Conservation (phyloP, 305 asterid genomes). For the Plantago rigida region DNA sequence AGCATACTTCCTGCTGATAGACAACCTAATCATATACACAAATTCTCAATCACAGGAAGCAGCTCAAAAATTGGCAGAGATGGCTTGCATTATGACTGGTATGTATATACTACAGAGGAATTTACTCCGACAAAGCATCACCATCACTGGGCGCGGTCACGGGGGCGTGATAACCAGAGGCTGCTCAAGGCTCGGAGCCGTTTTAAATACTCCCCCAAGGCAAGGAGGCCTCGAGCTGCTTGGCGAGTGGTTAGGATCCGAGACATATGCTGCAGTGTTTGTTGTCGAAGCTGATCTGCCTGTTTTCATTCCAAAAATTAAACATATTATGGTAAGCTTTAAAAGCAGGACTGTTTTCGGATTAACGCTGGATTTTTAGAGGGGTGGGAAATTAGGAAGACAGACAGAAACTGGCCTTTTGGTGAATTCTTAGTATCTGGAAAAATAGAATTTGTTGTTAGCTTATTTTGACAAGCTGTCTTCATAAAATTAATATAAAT, state of each 20-base stretch:
- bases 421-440: no score
- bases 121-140: conserved; percentile 2
- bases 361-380: no score
- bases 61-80: conserved; percentile 24
- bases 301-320: conserved; percentile 23
- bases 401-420: no score
- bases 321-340: background rate
- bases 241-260: conserved; percentile 32
- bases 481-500: no score
- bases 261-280: conserved; percentile 44
- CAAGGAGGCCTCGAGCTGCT: conserved; percentile 49
- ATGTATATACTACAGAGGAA: background rate
- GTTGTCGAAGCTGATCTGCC: conserved; percentile 53
- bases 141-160: conserved; percentile 20
- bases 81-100: background rate
- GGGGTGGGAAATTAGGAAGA: no score
- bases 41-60: conserved; percentile 23
- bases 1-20: conserved; percentile 23
- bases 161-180: conserved; percentile 29
- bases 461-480: no score
- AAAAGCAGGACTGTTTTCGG: no score
- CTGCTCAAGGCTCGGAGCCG: conserved; percentile 43
- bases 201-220: conserved; percentile 45
- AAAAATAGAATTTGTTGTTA: no score
- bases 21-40: conserved; percentile 26